Base-by-base conservation (phyloP, 495 filamentous ascomycete species). In the Bacidia gigantensis region DNA sequence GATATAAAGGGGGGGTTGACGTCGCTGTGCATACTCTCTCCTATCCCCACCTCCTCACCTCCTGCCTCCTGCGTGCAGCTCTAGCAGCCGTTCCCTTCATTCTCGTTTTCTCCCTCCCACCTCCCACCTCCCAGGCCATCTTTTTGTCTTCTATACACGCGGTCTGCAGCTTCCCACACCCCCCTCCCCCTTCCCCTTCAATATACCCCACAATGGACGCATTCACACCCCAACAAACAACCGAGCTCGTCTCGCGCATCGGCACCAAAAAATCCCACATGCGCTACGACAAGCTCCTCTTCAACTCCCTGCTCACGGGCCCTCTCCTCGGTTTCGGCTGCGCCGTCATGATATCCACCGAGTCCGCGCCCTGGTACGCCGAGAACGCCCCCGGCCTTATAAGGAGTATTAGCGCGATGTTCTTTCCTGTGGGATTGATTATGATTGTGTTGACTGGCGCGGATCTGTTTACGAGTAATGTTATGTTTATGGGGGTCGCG, bases 331-430 rank as follows among this genome's bases (percentile, higher is more conserved):
- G 69, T 21, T 76, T 79, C 51, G 76, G 71, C 5, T 75, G 70
- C 38, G 77, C 73, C 5, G 71, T 72, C 1, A 55, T 64, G 1
- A 64, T 81, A n/a, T 71, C 67, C 45, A 74, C 72, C 23, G 76
- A 69, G 52, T 63, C 74, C 2, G 62, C 76, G 1, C 73, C 78
- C 0, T 83, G 80, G 79, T 80, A 73, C 51, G 67, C 74, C 44
- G 70, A 76, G 10, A 82, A 81, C 59, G 78, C 78, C 3, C 71
- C 73, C 0, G 78, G 80, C 1, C 61, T 82, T 42, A 73, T 83
- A 40, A 70, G 75, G 11, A 77, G 72, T 1, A 69, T 80, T 46
- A 62, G 67, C 22, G 73, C 75, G 1, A 53, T 79, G 40, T 67
- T 81, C 22, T 82, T 82, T 52, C 78, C 77, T 1, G 71, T 76